phyloP scores from a whole-genome alignment of 2,329 filamentous ascomycete species.

The Daldinia sp. region DNA sequence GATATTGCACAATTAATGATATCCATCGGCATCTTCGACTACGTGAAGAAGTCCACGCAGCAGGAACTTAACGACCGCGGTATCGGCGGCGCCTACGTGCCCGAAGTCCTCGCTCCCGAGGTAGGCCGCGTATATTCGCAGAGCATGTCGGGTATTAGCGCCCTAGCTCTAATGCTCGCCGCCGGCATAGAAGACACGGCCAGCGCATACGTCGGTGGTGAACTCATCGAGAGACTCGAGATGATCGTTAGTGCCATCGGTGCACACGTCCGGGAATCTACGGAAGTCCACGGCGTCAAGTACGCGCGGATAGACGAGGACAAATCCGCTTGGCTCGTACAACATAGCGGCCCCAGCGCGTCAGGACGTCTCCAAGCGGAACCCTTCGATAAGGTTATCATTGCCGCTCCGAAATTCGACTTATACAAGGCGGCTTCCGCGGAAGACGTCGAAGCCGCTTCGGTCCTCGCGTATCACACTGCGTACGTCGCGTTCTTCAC shows the following conservation, averaged over 20 bases:
- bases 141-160: slow-evolving; percentile 29
- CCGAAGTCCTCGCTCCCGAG: slow-evolving; percentile 43
- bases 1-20: slow-evolving; percentile 37
- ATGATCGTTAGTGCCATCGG: slow-evolving; percentile 22
- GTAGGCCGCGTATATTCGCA: slow-evolving; percentile 40
- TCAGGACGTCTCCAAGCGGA: slow-evolving; percentile 9
- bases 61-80: slow-evolving; percentile 28
- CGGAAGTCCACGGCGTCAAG: slow-evolving; percentile 35
- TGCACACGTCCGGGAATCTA: slow-evolving; percentile 19
- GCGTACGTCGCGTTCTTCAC: slow-evolving; percentile 40
- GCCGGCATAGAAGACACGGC: slow-evolving; percentile 41
- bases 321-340: slow-evolving; percentile 35
- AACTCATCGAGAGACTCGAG: slow-evolving; percentile 36
- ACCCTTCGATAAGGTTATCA: slow-evolving; percentile 40
- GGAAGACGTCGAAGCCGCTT: slow-evolving; percentile 36
- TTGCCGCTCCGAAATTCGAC: slow-evolving; percentile 37
- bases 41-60: slow-evolving; percentile 27
- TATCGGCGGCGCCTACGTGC: slow-evolving; percentile 40
- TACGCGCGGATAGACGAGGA: slow-evolving; percentile 26
- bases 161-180: slow-evolving; percentile 40
- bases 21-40: slow-evolving; percentile 28
- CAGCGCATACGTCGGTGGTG: slow-evolving; percentile 38
- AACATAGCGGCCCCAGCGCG: slow-evolving; percentile 10
- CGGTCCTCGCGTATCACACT: slow-evolving; percentile 27
- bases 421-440: slow-evolving; percentile 24